phyloP scores from a whole-genome alignment of 805 yeast genomes.

The Jamesozyma rosinii region DNA sequence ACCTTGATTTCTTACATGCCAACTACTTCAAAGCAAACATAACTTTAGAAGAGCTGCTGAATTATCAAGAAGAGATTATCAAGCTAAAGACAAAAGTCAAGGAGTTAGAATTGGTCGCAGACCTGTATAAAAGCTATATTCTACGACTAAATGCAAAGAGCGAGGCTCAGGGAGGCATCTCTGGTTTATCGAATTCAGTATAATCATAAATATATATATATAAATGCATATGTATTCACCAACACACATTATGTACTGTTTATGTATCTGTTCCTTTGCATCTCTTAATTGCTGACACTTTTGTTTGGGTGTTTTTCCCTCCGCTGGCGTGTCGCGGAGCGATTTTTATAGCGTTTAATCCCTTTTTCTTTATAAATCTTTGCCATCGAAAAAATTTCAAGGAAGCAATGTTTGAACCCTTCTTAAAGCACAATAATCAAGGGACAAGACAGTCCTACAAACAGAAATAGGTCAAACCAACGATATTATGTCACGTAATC shows the following conservation, averaged over 20 bases:
- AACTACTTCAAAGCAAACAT: background rate
- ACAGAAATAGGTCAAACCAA: background rate
- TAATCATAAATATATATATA: no score
- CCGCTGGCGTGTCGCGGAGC: background rate
- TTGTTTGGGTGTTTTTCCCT: background rate
- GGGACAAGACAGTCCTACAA: background rate
- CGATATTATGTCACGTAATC: conserved; percentile 23
- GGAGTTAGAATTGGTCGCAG: conserved; percentile 85
- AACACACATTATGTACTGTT: no score
- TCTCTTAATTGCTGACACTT: background rate
- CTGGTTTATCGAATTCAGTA: background rate
- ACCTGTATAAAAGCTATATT: conserved; percentile 71
- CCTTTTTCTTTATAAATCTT: background rate
- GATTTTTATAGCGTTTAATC: background rate
- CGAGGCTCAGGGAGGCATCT: conserved; percentile 2
- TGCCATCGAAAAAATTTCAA: background rate
- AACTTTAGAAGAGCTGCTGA: conserved; percentile 9
- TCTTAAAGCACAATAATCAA: background rate
- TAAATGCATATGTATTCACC: background rate
- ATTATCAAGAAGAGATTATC: conserved; percentile 28
- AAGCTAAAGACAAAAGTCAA: conserved; percentile 65
- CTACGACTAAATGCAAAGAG: conserved; percentile 55
- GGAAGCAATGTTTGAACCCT: background rate
- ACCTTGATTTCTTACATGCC: background rate
- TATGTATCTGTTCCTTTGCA: no score